These are phyloP conservation scores for Dissoconium aciculare DNA, from an alignment of 2,329 filamentous ascomycete genomes.

Conservation along the genomic window DNA sequence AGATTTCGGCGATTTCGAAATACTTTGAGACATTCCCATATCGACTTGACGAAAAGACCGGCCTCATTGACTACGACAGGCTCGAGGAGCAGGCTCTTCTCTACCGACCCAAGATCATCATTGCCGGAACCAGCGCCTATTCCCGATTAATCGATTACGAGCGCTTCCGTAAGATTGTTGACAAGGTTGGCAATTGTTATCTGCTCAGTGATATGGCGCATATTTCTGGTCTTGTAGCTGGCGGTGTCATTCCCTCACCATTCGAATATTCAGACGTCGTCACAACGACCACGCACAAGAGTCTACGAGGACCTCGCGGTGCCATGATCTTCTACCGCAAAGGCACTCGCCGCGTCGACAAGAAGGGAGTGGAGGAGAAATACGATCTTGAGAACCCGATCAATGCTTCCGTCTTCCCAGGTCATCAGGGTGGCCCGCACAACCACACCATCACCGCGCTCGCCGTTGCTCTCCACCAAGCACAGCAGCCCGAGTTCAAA, in stretches of 20 bases:
- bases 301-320: slow-evolving; percentile 80
- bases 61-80: slow-evolving; percentile 86
- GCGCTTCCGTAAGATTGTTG: slow-evolving; percentile 76
- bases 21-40: slow-evolving; percentile 99
- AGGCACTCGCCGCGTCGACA: slow-evolving; percentile 70
- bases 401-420: slow-evolving; percentile 93
- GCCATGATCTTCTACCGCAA: slow-evolving; percentile 98
- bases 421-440: slow-evolving; percentile 93
- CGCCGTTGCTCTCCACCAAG: slow-evolving; percentile 87
- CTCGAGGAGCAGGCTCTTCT: slow-evolving; percentile 74
- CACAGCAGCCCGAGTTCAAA: slow-evolving; percentile 76
- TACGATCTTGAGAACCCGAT: slow-evolving; percentile 90
- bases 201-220: slow-evolving; percentile 94
- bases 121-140: slow-evolving; percentile 91
- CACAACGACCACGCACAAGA: slow-evolving; percentile 97
- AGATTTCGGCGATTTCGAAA: slow-evolving; percentile 97
- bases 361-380: slow-evolving; percentile 51
- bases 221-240: slow-evolving; percentile 85
- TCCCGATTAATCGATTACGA: slow-evolving; percentile 91
- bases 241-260: slow-evolving; percentile 77
- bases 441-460: slow-evolving; percentile 98
- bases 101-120: slow-evolving; percentile 90
- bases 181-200: slow-evolving; percentile 75
- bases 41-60: slow-evolving; percentile 75
- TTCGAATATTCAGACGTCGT: slow-evolving; percentile 87